Base-by-base conservation (phyloP, 1,284 basidiomycete species). In the Mycena sp. region DNA sequence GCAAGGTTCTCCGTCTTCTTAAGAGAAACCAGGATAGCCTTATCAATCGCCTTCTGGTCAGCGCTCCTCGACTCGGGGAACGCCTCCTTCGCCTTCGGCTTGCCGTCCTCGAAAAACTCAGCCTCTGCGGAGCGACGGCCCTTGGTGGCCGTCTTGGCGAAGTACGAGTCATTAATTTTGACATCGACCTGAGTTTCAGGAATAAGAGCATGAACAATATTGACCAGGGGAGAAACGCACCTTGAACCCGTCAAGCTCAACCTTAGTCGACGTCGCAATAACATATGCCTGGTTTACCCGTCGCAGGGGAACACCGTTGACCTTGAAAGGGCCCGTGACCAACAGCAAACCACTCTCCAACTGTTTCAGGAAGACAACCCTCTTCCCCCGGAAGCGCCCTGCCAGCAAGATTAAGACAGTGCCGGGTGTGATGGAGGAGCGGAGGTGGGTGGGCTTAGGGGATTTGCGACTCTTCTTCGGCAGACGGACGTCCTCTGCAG, bases 271-370 rank as follows among this genome's bases (percentile, higher is more conserved):
- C 68, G 98, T 99, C 68, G 97, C 95, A 76, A 99, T 99, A 68
- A 98, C 96, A 81, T 99, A 99, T 63, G 98, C 96, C 86, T 99
- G 97, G 86, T 97, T 98, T 69, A 99, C 96, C 79, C 98, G 90
- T 79, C 97, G 90, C 77, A 99, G 87, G 73, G 98, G 98, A 46
- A 99, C 98, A 80, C 98, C 98, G 83, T 99, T 99, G 79, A 99
- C 77, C 89, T 97, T 98, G 90, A 90, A 99, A 61, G 98, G 98
- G 66, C 98, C 98, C 54, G 96, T 97, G 74, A 99, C 95, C 80
- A 99, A 87, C 74, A 99, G 83, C 73, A 99, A 83, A 68, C 97
- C 97, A 70, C 93, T 95, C 73, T 88, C 88, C 78, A 99, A 85
- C 85, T 98, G 96, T 89, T 98, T 98, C 82, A 99, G 85, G 84